Base-by-base conservation (phyloP, 768 basidiomycete genomes). In the Boletus patriciae region DNA sequence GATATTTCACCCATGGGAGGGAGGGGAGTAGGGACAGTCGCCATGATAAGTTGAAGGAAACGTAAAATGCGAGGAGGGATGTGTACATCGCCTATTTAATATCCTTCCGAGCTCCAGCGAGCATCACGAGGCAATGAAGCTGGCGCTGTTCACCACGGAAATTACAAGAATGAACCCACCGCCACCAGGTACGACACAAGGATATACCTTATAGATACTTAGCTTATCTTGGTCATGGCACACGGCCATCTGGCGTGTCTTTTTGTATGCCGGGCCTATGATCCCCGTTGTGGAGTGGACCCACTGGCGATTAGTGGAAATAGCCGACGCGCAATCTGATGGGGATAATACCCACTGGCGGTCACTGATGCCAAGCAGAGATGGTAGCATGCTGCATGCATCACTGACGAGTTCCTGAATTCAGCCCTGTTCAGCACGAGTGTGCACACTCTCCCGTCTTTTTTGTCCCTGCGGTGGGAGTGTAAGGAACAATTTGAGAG, bases 1-100 rank as follows among this genome's bases (percentile, higher is more conserved):
- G 62, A 63, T 33, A 63, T 52, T 31, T 55, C 46, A 31, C 41
- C 62, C 53, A 63, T 46, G 19, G 53, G 54, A 2, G 62, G 53
- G 41, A 63, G 46, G 42, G 21, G 3, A 16, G 5, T 16, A n/a
- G 18, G 12, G 21, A 23, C 8, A 34, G 37, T 36, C 18, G 60
- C 37, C 60, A 61, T 61, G 19, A 36, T 29, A 25, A 25, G 42
- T 23, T 38, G 27, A 60, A 46, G 40, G 47, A 38, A 29, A 6
- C 8, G 29, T 19, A n/a, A 43, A 21, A 6, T 23, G 31, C 10
- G 9, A 25, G 33, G 57, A 29, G n/a, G 16, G 29, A 27, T 2
- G 27, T 6, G 25, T 15, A 23, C 6, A 11, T 33, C 37, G 25
- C 38, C 19, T 21, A 12, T 50, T 59, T 59, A 45, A 58, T 59